Base-by-base conservation (phyloP, 1,284 basidiomycete genomes). In the Hypsizygus ulmarius region DNA sequence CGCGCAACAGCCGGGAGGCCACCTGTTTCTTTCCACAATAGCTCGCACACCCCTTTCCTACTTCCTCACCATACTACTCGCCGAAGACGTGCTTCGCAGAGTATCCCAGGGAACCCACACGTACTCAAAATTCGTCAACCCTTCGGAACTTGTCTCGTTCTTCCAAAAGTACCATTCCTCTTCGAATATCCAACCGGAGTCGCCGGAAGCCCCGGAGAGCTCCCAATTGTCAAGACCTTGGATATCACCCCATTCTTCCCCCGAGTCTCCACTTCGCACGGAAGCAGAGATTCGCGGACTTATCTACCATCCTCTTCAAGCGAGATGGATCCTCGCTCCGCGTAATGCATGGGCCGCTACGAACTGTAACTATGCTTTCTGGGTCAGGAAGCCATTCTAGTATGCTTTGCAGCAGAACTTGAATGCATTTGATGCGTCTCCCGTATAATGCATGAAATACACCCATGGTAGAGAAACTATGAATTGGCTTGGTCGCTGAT, bases 11-110 rank as follows among this genome's bases (percentile, higher is more conserved):
- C 96, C 97, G 2, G 95, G 94, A 7, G 97, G 97, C 0, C 93
- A 97, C 62, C 77, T 99, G 8, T 90, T 98, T 70, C 75, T 99
- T 36, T 97, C 93, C 3, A 99, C 97, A n/a, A 92, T 99, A 59
- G 86, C 94, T 0, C 87, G 97, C 39, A 98, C 95, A 10, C 89
- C 92, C 0, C 79, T 99, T 35, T 78, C 95, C 4, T 93, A 93
- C 65, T 74, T 94, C 52, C 75, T 98, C 21, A 95, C 94, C 9
- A 95, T 99, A 61, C 78, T 95, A 50, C 72, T 94, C 40, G 96
- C 95, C 3, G 96, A 99, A 69, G 73, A 90, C 40, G 63, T 94
- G 43, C 73, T 97, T 11, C 77, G 88, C 0, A 77, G 93, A 57
- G 97, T 99, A 43, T 77, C 89, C 0, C 81, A 79, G 0, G 95